Base-by-base conservation (phyloP, 1,284 basidiomycete genomes). In the Heterobasidion parviporum region DNA sequence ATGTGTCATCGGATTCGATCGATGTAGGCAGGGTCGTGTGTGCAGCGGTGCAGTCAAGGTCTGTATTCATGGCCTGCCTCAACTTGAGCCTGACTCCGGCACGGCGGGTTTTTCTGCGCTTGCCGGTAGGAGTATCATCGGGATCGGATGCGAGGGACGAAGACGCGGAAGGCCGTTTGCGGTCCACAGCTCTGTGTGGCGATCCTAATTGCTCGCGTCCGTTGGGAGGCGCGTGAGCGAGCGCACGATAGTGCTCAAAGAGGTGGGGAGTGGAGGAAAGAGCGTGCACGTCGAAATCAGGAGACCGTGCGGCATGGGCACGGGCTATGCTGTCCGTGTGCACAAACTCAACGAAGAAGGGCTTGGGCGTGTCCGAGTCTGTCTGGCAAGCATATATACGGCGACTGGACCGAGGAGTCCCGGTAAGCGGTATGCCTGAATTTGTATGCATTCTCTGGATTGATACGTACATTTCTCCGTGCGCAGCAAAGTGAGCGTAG, bases 391-490 rank as follows among this genome's bases (percentile, higher is more conserved):
- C 60, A 38, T 67, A 64, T 53, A 67, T 57, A 54, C 61, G 56
- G 20, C 60, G 57, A 47, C 65, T 66, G 47, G 4, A 51, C 54
- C 20, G 36, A 46, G 32, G 35, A 51, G 35, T 50, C 33, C 48
- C 34, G 45, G 51, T 47, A 51, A 46, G 50, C 15, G 14, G 26
- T 14, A n/a, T 43, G 33, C 9, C 51, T 26, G 6, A 5, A 26
- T 26, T 6, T 26, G 26, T 26, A 26, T 26, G 6, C 26, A 5
- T 26, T 26, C 26, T 26, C 63, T 63, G 15, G 38, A 65, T 20
- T 38, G 56, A 33, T 4, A 65, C 69, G 57, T 56, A 74, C 75
- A 74, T 73, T 60, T 69, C 73, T 53, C 67, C 71, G n/a, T 54
- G 54, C 8, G 62, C 59, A 60, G 74, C 69, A 4, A 65, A 59